Evolutionary conservation across 1,284 basidiomycete genomes (phyloP).

Genomic region (Ustilago bromivora): DNA sequence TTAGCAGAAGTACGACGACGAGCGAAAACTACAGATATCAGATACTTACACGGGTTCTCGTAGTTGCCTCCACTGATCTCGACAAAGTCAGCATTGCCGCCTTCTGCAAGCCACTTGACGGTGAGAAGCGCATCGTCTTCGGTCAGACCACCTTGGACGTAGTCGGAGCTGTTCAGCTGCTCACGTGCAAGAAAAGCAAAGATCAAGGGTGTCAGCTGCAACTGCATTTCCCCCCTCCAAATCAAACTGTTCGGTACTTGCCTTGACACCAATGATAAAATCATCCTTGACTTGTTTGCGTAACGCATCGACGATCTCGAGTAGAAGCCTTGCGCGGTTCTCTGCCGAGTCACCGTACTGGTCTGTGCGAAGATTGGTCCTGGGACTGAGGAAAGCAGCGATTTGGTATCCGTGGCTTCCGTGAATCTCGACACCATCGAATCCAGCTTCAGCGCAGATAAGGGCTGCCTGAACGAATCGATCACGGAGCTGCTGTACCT

Average conservation of each 20-base stretch:
- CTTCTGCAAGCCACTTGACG: constrained; percentile 76
- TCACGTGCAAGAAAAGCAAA: neutral
- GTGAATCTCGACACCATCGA: constrained; percentile 90
- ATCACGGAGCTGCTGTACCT: constrained; percentile 77
- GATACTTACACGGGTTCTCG: constrained; percentile 77
- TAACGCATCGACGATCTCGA: constrained; percentile 77
- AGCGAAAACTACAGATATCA: neutral
- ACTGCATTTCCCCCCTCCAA: neutral
- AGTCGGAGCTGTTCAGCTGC: constrained; percentile 81
- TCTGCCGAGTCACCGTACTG: constrained; percentile 74
- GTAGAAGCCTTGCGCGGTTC: constrained; percentile 73
- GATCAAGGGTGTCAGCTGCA: neutral
- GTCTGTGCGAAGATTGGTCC: constrained; percentile 80
- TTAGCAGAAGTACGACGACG: neutral
- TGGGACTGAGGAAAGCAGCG: constrained; percentile 81
- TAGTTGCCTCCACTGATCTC: constrained; percentile 90
- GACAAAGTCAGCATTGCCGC: constrained; percentile 81
- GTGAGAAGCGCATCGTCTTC: constrained; percentile 77
- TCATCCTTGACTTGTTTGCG: constrained; percentile 73
- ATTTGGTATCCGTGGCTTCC: constrained; percentile 87
- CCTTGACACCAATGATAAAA: constrained; percentile 85
- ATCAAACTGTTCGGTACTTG: neutral
- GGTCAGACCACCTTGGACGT: constrained; percentile 73
- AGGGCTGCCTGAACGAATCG: constrained; percentile 78
- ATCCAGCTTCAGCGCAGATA: constrained; percentile 76